phyloP scores from a whole-genome alignment of 1,284 basidiomycete genomes.

The Flammula alnicola region DNA sequence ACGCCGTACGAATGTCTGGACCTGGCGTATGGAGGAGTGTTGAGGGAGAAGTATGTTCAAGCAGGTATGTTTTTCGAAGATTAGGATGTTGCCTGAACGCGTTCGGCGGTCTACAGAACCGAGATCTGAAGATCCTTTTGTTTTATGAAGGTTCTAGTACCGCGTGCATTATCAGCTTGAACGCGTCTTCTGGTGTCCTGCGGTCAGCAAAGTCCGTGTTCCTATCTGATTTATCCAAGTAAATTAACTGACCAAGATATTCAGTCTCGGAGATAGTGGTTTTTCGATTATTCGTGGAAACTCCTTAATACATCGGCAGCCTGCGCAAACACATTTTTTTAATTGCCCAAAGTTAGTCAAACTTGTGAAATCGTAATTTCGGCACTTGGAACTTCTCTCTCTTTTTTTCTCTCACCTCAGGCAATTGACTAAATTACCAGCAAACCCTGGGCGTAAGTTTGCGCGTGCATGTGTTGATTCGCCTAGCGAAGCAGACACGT shows the following conservation, averaged over 20 bases:
- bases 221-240: constrained; percentile 5
- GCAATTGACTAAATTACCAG: constrained; percentile 73
- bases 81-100: no score
- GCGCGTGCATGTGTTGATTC: constrained; percentile 57
- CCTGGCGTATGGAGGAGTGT: constrained; percentile 73
- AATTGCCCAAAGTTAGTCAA: constrained; percentile 74
- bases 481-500: constrained; percentile 69
- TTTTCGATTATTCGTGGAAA: constrained; percentile 79
- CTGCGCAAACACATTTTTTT: constrained; percentile 79
- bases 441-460: constrained; percentile 45
- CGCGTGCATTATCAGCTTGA: constrained; percentile 80
- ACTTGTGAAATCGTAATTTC: neutral
- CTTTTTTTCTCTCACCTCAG: constrained; percentile 38
- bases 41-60: constrained; percentile 69
- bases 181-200: constrained; percentile 75
- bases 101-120: no score
- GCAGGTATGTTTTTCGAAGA: constrained; percentile 69
- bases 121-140: constrained; percentile 1
- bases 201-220: constrained; percentile 77
- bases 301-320: constrained; percentile 65
- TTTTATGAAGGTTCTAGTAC: constrained; percentile 77
- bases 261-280: constrained; percentile 85
- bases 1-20: constrained; percentile 73
- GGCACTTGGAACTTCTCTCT: constrained; percentile 6
- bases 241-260: constrained; percentile 3